Percentiles rank a stretch among this genome's conserved stretches.
These are phyloP conservation scores for Cystobasidium onofrii DNA, from an alignment of 768 basidiomycete species.

Conservation along the genomic window DNA sequence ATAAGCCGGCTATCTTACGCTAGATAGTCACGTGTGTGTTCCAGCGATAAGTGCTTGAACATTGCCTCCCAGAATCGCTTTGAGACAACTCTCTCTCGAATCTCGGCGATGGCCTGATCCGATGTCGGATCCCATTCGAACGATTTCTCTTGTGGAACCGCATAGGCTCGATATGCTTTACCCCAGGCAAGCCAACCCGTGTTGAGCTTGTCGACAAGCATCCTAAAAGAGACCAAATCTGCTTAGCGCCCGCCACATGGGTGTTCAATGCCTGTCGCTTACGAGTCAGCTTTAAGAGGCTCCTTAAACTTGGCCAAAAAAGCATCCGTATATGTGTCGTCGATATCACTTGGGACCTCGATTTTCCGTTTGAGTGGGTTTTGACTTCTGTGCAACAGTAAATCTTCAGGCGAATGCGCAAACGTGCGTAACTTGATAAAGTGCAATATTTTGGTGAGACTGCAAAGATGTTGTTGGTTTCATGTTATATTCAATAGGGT, in stretches of 20 bases:
- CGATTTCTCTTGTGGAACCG: constrained; percentile 27
- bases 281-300: constrained; percentile 47
- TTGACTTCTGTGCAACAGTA: constrained; percentile 56
- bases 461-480: constrained; percentile 48
- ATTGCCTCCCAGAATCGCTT: constrained; percentile 39
- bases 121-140: constrained; percentile 37
- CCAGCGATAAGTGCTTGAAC: constrained; percentile 37
- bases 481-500: too few relatives aligned
- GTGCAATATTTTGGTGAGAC: constrained; percentile 66
- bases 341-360: constrained; percentile 46
- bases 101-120: not conserved
- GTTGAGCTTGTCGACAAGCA: constrained; percentile 44
- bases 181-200: constrained; percentile 49
- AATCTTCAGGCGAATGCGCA: constrained; percentile 53
- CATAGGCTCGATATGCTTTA: constrained; percentile 42
- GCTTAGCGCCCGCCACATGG: not conserved
- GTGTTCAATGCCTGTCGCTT: not conserved
- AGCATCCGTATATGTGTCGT: constrained; percentile 51
- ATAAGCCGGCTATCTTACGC: not conserved
- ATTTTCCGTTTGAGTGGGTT: constrained; percentile 59
- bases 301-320: constrained; percentile 56
- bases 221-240: not conserved
- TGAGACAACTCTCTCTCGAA: constrained; percentile 32
- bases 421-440: constrained; percentile 74
- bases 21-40: constrained; percentile 36